These are phyloP conservation scores for Penicillium sp. DNA, from an alignment of 2,329 filamentous ascomycete genomes.

Conservation along the genomic window DNA sequence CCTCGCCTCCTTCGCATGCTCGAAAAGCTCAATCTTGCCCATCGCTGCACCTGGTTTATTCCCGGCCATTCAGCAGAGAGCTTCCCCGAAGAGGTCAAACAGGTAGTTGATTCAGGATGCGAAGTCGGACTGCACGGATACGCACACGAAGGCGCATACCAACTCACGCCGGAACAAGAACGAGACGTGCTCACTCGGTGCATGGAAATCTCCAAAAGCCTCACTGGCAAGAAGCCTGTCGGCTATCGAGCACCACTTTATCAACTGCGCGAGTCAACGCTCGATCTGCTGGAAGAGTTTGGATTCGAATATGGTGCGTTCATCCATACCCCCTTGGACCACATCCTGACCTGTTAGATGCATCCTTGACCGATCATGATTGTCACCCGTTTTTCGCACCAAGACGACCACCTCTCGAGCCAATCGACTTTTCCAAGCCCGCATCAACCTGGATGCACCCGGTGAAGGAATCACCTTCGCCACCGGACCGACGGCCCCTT, in stretches of 20 bases:
- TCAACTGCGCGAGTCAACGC: slow-evolving; percentile 36
- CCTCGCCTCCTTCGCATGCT: slow-evolving; percentile 52
- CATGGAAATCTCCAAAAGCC: slow-evolving; percentile 63
- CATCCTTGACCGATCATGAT: slow-evolving; percentile 41
- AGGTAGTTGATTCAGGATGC: slow-evolving; percentile 49
- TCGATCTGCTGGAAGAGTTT: slow-evolving; percentile 39
- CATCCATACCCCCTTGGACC: not conserved
- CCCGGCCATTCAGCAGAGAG: slow-evolving; percentile 56
- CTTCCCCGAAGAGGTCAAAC: slow-evolving; percentile 48
- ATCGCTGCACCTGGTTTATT: slow-evolving; percentile 56
- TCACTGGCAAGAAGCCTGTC: slow-evolving; percentile 62
- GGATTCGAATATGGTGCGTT: slow-evolving; percentile 39
- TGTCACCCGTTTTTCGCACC: slow-evolving; percentile 40
- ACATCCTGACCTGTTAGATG: slow-evolving; percentile 23
- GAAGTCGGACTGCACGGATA: slow-evolving; percentile 55
- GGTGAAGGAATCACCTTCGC: slow-evolving; percentile 19
- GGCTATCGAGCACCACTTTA: slow-evolving; percentile 38
- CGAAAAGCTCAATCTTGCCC: slow-evolving; percentile 46
- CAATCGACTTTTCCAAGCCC: slow-evolving; percentile 40
- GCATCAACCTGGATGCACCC: slow-evolving; percentile 45
- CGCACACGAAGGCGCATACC: slow-evolving; percentile 63
- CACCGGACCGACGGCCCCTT: slow-evolving; percentile 27
- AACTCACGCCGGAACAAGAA: slow-evolving; percentile 68
- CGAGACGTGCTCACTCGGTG: slow-evolving; percentile 68
- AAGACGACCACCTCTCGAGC: slow-evolving; percentile 30